Evolutionary conservation across 164 flowering plant genomes (phyloP), one percentile per base, ranked within the genome.

Genomic region (Tetracentron sinense): DNA sequence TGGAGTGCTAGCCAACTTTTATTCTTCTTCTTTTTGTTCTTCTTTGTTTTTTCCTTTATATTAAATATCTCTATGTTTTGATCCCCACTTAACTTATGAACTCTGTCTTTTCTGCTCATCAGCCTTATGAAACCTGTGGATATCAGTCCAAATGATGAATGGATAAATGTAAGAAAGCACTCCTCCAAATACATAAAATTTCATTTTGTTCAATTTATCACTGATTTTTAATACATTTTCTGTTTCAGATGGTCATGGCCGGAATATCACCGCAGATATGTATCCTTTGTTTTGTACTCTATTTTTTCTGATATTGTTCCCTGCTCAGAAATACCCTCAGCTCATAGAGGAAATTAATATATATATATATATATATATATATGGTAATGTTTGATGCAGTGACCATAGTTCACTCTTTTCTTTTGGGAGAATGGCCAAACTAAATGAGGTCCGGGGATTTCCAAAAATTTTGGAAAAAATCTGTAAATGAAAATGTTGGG

Each of bases 61-160:
- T 19, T 4, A 2, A 23, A 48, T 12, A n/a, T n/a, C n/a, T 12
- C 8, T 59, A 12, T 30, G 3, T 19, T 12, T 30, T 51, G 26
- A n/a, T 59, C 20, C 19, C 38, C 21, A 49, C 15, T 52, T 62
- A 7, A 26, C 6, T 6, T 54, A 29, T 68, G 54, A n/a, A n/a
- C n/a, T n/a, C n/a, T n/a, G n/a, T n/a, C n/a, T 17, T 71, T 71
- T 72, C 35, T 49, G 10, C 63, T 67, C 71, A 48, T 52, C 91
- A 93, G 98, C 67, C 96, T 77, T 55, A 78, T 89, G 94, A 95
- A 80, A 78, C 92, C 99, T 46, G 85, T 94, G 79, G 97, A 94
- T 50, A 74, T 88, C 75, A 89, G 82, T 73, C 97, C 99, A 42
- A 86, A 83, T 61, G 99, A 94, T 58, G 97, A 94, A 72, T 94